Percentiles rank a stretch among this genome's conserved stretches.
Conservation (phyloP, 208 protist species). For the Leishmania amazonensis region DNA sequence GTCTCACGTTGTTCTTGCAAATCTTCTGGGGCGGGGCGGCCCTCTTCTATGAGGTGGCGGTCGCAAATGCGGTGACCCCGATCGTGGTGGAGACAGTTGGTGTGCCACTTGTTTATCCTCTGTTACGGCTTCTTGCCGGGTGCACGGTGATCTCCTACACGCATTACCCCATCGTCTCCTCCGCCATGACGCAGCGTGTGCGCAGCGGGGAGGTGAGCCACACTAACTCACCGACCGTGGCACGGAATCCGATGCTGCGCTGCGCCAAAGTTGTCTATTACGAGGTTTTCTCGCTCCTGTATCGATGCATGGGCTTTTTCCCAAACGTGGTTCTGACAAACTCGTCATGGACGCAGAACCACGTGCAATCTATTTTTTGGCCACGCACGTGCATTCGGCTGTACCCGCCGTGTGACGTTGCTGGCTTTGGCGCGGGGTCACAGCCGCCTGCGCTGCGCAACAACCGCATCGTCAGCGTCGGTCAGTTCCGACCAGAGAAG, state of each 20-base stretch:
- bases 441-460: conserved; percentile 38
- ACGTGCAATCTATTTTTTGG: conserved; percentile 91
- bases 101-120: conserved; percentile 94
- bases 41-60: conserved; percentile 87
- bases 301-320: conserved; percentile 83
- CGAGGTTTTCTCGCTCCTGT: conserved; percentile 85
- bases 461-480: conserved; percentile 93
- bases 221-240: conserved; percentile 85
- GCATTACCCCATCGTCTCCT: conserved; percentile 98
- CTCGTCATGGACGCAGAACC: conserved; percentile 96
- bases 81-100: conserved; percentile 96
- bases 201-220: conserved; percentile 38
- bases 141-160: conserved; percentile 93
- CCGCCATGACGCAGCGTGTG: conserved; percentile 78
- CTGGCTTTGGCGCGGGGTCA: conserved; percentile 40
- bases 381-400: conserved; percentile 51
- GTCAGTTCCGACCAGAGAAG: conserved; percentile 98
- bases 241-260: conserved; percentile 42
- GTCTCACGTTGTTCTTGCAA: conserved; percentile 95
- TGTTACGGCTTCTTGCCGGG: conserved; percentile 86
- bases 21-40: conserved; percentile 85
- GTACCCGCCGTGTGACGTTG: conserved; percentile 94
- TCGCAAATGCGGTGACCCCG: conserved; percentile 60
- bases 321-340: conserved; percentile 93
- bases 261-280: conserved; percentile 90